phyloP scores from a whole-genome alignment of 2,329 filamentous ascomycete genomes.

The Sclerotinia minor region DNA sequence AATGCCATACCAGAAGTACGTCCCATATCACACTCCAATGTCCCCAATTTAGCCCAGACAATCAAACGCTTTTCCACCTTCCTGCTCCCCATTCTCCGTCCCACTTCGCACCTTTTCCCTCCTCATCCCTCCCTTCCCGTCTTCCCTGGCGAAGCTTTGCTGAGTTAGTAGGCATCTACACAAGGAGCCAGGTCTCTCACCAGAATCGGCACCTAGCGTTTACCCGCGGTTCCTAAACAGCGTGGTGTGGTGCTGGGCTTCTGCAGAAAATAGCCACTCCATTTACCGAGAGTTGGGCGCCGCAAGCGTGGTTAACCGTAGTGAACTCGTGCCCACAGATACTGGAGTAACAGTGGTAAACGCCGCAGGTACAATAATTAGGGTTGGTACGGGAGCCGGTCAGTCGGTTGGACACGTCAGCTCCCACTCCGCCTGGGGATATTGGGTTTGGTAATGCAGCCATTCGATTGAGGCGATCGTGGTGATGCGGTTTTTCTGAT shows the following conservation, averaged over 20 bases:
- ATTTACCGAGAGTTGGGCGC: neutral
- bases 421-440: neutral
- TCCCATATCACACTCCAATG: too few relatives aligned
- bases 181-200: neutral
- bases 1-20: too few relatives aligned
- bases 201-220: neutral
- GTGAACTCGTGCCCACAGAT: accelerated
- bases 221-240: neutral
- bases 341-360: neutral
- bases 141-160: too few relatives aligned
- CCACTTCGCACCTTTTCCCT: too few relatives aligned
- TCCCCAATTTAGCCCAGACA: too few relatives aligned
- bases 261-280: neutral
- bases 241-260: neutral
- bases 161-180: neutral
- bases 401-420: neutral
- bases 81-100: too few relatives aligned
- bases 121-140: too few relatives aligned
- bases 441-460: neutral
- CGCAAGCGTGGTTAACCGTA: neutral
- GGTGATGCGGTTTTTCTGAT: neutral
- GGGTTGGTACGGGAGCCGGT: neutral
- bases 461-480: neutral
- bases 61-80: too few relatives aligned
- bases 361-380: neutral